phyloP scores from a whole-genome alignment of 352 stramenopile genomes.

The Globisporangium parvum region DNA sequence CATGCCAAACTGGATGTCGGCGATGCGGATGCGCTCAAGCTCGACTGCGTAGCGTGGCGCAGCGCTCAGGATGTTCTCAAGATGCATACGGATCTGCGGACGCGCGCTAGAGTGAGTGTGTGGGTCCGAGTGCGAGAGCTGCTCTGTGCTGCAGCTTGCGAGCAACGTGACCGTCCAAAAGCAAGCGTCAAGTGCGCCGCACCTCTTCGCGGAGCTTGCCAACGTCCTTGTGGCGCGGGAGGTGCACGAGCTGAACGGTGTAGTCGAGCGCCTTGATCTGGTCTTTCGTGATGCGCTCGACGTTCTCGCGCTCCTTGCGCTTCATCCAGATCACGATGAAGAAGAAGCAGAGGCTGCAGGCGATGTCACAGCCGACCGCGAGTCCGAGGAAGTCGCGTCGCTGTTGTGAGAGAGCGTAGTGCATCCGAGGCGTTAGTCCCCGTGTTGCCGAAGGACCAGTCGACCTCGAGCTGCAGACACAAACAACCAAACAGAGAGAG shows the following conservation, averaged over 20 bases:
- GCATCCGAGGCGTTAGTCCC: background rate
- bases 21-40: conserved; percentile 56
- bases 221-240: conserved; percentile 57
- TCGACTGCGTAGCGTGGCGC: conserved; percentile 45
- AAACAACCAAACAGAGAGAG: background rate
- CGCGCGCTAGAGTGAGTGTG: background rate
- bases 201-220: conserved; percentile 59
- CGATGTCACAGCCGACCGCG: conserved; percentile 65
- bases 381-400: conserved; percentile 61
- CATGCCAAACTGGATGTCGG: conserved; percentile 78
- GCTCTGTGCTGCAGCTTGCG: background rate
- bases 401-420: conserved; percentile 17
- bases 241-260: conserved; percentile 66
- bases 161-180: background rate
- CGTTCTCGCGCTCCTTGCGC: conserved; percentile 57
- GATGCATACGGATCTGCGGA: conserved; percentile 47
- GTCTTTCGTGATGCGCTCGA: conserved; percentile 45
- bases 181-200: too few relatives aligned
- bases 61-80: conserved; percentile 54
- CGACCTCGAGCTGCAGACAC: background rate
- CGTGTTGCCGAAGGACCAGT: too few relatives aligned
- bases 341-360: conserved; percentile 63
- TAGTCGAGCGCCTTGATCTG: conserved; percentile 74
- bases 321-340: conserved; percentile 66
- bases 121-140: background rate